Evolutionary conservation across 148 eudicot species (phyloP).

Genomic region (Camellia japonica): DNA sequence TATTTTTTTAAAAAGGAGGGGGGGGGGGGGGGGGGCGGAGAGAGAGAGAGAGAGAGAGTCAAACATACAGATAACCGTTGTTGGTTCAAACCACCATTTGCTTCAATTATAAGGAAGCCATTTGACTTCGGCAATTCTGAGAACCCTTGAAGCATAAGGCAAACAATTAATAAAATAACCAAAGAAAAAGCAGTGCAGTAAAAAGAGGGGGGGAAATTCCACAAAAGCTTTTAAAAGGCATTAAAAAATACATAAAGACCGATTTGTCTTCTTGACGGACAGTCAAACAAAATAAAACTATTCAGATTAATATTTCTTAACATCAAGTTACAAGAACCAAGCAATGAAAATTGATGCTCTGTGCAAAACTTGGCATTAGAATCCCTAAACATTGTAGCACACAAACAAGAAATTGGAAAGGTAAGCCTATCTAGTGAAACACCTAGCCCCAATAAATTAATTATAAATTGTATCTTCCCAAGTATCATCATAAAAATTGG

Average conservation of each 20-base stretch:
- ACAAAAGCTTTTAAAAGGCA: neutral
- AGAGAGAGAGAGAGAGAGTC: conserved; percentile 10
- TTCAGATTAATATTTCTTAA: neutral
- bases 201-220: neutral
- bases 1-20: neutral
- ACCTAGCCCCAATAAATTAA: neutral
- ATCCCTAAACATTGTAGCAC: neutral
- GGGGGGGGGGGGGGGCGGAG: neutral
- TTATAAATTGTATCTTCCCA: neutral
- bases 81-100: conserved; percentile 97
- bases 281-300: neutral
- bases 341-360: neutral
- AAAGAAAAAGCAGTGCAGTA: neutral
- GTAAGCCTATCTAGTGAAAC: neutral
- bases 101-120: conserved; percentile 95
- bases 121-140: conserved; percentile 70
- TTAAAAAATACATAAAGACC: neutral
- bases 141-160: conserved; percentile 23
- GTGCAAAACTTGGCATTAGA: neutral
- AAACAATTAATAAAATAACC: conserved; percentile 18
- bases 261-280: neutral
- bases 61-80: conserved; percentile 84
- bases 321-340: conserved; percentile 15
- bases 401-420: neutral
- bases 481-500: neutral